Evolutionary conservation across 345 rosid genomes (phyloP), one percentile per base, ranked within the genome.

Genomic region (Lepidium sativum): DNA sequence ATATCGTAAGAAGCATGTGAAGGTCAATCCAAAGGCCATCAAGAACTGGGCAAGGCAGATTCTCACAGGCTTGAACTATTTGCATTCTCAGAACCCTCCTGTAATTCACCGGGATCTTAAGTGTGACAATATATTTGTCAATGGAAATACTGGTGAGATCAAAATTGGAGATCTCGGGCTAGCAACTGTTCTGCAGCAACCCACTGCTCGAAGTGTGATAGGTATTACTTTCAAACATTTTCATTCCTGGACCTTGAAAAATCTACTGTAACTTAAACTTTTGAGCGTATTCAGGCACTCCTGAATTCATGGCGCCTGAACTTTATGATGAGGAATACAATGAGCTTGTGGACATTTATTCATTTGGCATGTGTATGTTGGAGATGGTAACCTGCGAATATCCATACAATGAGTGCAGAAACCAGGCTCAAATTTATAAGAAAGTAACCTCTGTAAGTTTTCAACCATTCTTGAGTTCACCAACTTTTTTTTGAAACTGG

Each of bases 301-400:
- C 92, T 1, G 97, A 90, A 77, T 90, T 90, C 73, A 90, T 90
- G 97, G 97, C 97, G 3, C 97, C 97, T n/a, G 97, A 91, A 49
- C 83, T 91, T 17, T 91, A 91, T 65, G 84, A 86, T 67, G 97
- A 91, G 80, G 91, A 80, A 55, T 91, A 91, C 68, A 86, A 86
- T 68, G 96, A 87, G 75, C 78, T 91, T 45, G 96, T 88, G 11
- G 97, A 87, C 72, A 78, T 91, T 52, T 91, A 91, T 57, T 84
- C 97, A 2, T 91, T 91, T 56, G 97, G 97, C 29, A 91, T 91
- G 97, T 87, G 95, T 75, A 73, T 91, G 52, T 73, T 91, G 79
- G 97, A 91, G 81, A 91, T 87, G 92, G 84, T 91, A 35, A 91
- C 96, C 6, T 86, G 85, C 60, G 97, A 90, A 58, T 83, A 83